Conservation (phyloP, 768 basidiomycete genomes). For the Guyanaporus albipodus region DNA sequence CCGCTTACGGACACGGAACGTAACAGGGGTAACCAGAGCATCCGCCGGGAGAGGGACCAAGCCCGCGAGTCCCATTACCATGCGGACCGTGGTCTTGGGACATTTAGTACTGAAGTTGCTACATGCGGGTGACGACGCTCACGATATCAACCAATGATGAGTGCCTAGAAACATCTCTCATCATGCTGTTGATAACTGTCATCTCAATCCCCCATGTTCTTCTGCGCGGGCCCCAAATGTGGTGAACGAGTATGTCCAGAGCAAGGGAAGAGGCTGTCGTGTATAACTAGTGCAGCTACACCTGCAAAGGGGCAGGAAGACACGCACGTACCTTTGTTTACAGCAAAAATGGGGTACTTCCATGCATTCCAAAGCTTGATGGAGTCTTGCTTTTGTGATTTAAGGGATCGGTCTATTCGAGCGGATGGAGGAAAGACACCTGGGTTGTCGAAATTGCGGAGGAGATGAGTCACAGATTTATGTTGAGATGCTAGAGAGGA, state of each 20-base stretch:
- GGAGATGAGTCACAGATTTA: constrained; percentile 23
- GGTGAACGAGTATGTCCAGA: constrained; percentile 70
- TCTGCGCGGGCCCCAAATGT: constrained; percentile 81
- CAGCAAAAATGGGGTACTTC: constrained; percentile 64
- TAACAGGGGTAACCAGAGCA: constrained; percentile 91
- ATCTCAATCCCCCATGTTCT: constrained; percentile 94
- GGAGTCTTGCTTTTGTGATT: constrained; percentile 50
- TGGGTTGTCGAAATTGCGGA: constrained; percentile 59
- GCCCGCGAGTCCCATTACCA: constrained; percentile 73
- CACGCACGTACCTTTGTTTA: constrained; percentile 53
- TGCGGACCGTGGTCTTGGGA: constrained; percentile 46
- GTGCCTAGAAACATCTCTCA: constrained; percentile 80
- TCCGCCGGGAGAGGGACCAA: constrained; percentile 86
- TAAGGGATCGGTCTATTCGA: constrained; percentile 65
- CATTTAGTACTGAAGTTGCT: constrained; percentile 1
- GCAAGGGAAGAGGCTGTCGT: constrained; percentile 38
- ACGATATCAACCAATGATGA: constrained; percentile 83
- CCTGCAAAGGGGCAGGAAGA: background rate
- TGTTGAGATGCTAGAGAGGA: constrained; percentile 17
- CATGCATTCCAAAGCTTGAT: constrained; percentile 67
- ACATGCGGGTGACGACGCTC: constrained; percentile 22
- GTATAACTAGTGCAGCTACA: background rate
- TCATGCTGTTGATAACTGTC: constrained; percentile 82
- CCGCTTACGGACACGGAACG: constrained; percentile 75
- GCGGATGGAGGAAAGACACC: constrained; percentile 71